Evolutionary conservation across 805 yeast species (phyloP).

Genomic region (Kuraishia ogatae): DNA sequence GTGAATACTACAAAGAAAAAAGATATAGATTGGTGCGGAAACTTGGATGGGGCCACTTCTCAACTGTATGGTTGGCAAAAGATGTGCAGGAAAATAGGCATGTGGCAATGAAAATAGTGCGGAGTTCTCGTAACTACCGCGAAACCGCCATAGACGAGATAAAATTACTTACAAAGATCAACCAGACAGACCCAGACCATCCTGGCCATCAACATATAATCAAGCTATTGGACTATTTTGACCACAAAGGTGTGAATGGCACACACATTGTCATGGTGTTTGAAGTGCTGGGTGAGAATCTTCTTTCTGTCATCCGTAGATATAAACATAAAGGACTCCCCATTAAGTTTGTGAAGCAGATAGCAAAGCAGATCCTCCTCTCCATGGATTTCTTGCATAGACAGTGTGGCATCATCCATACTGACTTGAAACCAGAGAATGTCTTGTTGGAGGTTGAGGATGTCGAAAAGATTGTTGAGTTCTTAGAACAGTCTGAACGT

Average conservation of each 20-base stretch:
- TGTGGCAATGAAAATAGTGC: constrained; percentile 91
- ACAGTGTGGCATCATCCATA: constrained; percentile 60
- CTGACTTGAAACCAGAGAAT: constrained; percentile 75
- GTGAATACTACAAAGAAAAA: constrained; percentile 67
- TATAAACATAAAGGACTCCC: constrained; percentile 47
- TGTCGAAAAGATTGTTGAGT: constrained; percentile 39
- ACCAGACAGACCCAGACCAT: constrained; percentile 55
- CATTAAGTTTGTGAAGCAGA: constrained; percentile 43
- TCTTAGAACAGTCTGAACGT: constrained; percentile 30
- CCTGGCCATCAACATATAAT: constrained; percentile 81
- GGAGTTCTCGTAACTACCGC: constrained; percentile 84
- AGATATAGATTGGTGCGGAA: constrained; percentile 79
- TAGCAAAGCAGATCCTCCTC: constrained; percentile 45
- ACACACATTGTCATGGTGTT: constrained; percentile 94
- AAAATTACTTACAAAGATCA: constrained; percentile 59
- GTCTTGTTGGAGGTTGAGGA: constrained; percentile 44
- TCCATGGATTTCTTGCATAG: constrained; percentile 52
- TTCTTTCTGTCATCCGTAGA: constrained; percentile 74
- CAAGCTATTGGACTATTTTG: constrained; percentile 72
- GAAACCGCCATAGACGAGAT: constrained; percentile 95
- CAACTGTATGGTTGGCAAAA: constrained; percentile 88
- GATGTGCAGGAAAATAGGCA: constrained; percentile 50
- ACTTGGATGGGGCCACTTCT: constrained; percentile 98
- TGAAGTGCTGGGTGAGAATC: constrained; percentile 92
- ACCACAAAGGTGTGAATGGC: constrained; percentile 87